These are phyloP conservation scores for Protomyces inouyei DNA, from an alignment of 1,139 yeast genomes.

Conservation along the genomic window DNA sequence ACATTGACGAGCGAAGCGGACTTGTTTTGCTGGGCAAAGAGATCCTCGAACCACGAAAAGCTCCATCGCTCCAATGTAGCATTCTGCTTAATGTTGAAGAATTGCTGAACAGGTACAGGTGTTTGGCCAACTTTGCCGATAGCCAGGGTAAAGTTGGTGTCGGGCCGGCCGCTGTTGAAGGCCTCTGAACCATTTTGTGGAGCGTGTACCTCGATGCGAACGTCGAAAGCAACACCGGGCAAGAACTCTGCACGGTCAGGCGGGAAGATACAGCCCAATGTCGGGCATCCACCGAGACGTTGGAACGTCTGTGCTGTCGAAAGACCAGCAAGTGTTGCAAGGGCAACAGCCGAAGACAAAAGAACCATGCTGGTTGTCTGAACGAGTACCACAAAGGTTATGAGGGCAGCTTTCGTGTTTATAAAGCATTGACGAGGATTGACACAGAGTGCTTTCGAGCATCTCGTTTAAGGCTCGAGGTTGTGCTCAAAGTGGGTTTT, in stretches of 20 bases:
- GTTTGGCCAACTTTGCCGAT: conserved; percentile 2
- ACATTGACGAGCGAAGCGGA: conserved; percentile 8
- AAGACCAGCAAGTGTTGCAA: background rate
- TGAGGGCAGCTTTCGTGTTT: too few species aligned
- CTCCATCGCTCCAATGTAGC: conserved; percentile 8
- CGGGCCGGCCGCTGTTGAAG: conserved; percentile 4
- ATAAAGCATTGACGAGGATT: too few species aligned
- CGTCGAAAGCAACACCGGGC: conserved; percentile 7
- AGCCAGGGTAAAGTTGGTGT: background rate
- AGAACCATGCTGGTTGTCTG: background rate
- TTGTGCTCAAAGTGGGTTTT: too few species aligned
- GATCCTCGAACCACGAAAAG: conserved; percentile 14
- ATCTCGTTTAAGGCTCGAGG: background rate
- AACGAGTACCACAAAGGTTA: too few species aligned
- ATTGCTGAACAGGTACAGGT: conserved; percentile 1
- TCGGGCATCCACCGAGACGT: conserved; percentile 5
- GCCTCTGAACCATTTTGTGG: conserved; percentile 12
- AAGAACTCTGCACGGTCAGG: conserved; percentile 9
- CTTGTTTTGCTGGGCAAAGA: conserved; percentile 2
- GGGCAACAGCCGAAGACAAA: background rate
- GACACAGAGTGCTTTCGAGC: background rate
- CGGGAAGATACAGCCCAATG: conserved; percentile 7
- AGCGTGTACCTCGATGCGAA: conserved; percentile 10
- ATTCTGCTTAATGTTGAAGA: conserved; percentile 6
- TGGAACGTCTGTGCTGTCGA: conserved; percentile 6